Percentiles rank a stretch among this genome's conserved stretches.
Conservation (phyloP, 176 grass and related monocot genomes). For the Paspalum vaginatum region DNA sequence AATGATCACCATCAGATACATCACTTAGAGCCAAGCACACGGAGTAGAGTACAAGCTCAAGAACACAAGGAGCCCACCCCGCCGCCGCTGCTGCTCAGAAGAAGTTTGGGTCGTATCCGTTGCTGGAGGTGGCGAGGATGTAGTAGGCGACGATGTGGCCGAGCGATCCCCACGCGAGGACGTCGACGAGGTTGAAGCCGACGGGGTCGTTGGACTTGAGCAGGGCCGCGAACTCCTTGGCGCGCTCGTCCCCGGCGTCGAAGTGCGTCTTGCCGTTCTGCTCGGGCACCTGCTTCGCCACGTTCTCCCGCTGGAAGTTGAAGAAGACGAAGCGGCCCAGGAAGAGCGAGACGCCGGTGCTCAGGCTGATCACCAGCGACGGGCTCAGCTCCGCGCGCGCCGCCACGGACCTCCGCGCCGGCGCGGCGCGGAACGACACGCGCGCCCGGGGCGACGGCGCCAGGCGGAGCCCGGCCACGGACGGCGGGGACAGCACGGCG, state of each 20-base stretch:
- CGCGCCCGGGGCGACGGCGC: conserved; percentile 37
- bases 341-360: conserved; percentile 94
- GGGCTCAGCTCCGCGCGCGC: conserved; percentile 77
- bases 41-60: conserved; percentile 29
- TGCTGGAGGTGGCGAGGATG: conserved; percentile 97
- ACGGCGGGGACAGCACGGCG: conserved; percentile 47
- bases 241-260: conserved; percentile 87
- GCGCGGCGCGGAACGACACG: conserved; percentile 23
- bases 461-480: conserved; percentile 62
- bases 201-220: conserved; percentile 98
- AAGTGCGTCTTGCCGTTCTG: conserved; percentile 98
- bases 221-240: conserved; percentile 80
- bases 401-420: conserved; percentile 36
- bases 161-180: conserved; percentile 88
- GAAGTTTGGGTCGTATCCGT: conserved; percentile 94
- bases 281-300: conserved; percentile 92
- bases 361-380: conserved; percentile 95
- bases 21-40: background rate
- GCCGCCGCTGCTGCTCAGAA: conserved; percentile 30
- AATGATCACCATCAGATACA: conserved; percentile 34
- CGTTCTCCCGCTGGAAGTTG: conserved; percentile 99
- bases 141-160: conserved; percentile 98
- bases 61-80: background rate
- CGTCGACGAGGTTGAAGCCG: conserved; percentile 96
- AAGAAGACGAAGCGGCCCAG: conserved; percentile 98